Percentiles rank a stretch among this genome's conserved stretches.
Conservation (phyloP, 2,329 filamentous ascomycete genomes). For the Calonectria montana region DNA sequence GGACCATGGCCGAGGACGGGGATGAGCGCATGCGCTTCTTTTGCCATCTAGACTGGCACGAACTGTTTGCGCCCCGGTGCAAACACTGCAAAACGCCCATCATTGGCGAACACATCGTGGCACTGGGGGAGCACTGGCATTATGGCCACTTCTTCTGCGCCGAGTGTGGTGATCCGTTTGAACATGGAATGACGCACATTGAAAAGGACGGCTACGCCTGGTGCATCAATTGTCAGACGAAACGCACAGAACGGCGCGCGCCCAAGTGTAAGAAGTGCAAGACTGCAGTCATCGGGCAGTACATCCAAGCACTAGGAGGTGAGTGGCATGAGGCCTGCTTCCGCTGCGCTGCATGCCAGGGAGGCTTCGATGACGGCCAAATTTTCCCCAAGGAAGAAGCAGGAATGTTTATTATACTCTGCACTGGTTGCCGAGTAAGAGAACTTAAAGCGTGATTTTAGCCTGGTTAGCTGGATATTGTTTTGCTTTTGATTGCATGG, state of each 20-base stretch:
- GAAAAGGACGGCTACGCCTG: slow-evolving; percentile 98
- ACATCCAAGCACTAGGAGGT: slow-evolving; percentile 86
- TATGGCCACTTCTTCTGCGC: slow-evolving; percentile 99
- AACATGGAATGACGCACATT: slow-evolving; percentile 75
- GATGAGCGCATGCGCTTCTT: slow-evolving; percentile 86
- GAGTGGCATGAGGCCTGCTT: slow-evolving; percentile 98
- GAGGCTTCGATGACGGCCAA: slow-evolving; percentile 72
- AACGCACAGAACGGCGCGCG: slow-evolving; percentile 86
- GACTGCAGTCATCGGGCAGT: slow-evolving; percentile 87
- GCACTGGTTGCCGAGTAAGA: slow-evolving; percentile 69
- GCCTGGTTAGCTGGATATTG: background rate
- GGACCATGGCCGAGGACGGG: slow-evolving; percentile 76
- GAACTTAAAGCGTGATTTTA: slow-evolving; percentile 65
- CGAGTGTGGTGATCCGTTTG: slow-evolving; percentile 97
- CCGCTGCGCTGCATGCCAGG: slow-evolving; percentile 74
- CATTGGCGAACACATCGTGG: slow-evolving; percentile 92
- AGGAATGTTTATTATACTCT: slow-evolving; percentile 66
- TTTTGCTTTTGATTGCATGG: slow-evolving; percentile 9
- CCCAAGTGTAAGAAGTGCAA: slow-evolving; percentile 90
- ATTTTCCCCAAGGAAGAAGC: slow-evolving; percentile 69
- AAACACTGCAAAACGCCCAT: slow-evolving; percentile 98
- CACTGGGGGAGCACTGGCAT: slow-evolving; percentile 96
- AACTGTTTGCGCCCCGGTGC: slow-evolving; percentile 91
- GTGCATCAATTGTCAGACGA: slow-evolving; percentile 94
- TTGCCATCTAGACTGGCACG: slow-evolving; percentile 99